These are phyloP conservation scores for Chenopodium berlandieri DNA, from an alignment of 148 eudicot species.

Conservation along the genomic window DNA sequence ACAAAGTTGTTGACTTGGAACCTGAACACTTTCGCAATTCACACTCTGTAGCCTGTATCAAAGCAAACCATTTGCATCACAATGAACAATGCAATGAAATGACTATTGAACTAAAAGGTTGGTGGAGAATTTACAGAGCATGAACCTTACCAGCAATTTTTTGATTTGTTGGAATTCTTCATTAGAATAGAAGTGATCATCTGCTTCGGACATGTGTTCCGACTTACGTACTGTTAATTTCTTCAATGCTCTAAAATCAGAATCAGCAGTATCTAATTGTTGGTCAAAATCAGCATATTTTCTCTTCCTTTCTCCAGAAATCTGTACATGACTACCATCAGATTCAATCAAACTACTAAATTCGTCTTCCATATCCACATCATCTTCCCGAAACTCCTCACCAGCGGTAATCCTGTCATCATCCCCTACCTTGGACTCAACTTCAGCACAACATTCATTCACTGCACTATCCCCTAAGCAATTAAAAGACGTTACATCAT, in stretches of 20 bases:
- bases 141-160: slow-evolving; percentile 58
- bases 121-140: background rate
- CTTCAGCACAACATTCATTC: background rate
- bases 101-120: too few species aligned
- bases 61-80: too few species aligned
- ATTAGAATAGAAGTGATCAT: slow-evolving; percentile 78
- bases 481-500: too few species aligned
- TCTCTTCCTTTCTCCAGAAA: slow-evolving; percentile 46
- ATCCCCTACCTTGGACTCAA: slow-evolving; percentile 26
- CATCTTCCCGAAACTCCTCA: slow-evolving; percentile 25
- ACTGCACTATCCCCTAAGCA: too few species aligned
- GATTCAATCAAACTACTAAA: slow-evolving; percentile 33
- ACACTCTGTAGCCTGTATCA: too few species aligned
- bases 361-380: slow-evolving; percentile 28
- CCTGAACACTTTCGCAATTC: too few species aligned
- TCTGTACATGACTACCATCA: slow-evolving; percentile 21
- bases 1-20: slow-evolving; percentile 37
- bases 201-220: slow-evolving; percentile 30
- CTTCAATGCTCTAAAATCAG: slow-evolving; percentile 82
- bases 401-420: slow-evolving; percentile 15
- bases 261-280: slow-evolving; percentile 59
- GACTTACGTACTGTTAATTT: slow-evolving; percentile 57
- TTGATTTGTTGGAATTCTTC: slow-evolving; percentile 81
- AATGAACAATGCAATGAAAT: too few species aligned
- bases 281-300: slow-evolving; percentile 73